Base-by-base conservation (phyloP, 2,329 filamentous ascomycete genomes). In the Trichoderma harzianum region DNA sequence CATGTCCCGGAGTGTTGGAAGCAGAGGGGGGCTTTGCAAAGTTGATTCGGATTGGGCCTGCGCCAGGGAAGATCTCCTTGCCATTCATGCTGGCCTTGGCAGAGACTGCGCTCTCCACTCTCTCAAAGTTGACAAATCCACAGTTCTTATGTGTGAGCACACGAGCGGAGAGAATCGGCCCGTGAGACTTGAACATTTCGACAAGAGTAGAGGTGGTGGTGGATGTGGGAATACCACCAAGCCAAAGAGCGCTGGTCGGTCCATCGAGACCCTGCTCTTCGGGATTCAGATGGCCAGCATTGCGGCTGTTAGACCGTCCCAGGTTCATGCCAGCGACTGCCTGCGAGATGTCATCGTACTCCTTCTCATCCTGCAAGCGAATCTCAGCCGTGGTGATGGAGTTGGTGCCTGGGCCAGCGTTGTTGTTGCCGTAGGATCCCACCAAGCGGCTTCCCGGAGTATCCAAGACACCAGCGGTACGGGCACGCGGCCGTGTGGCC, bases 71-170 rank as follows among this genome's bases (percentile, higher is more conserved):
- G 73, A 99, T 98, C 81, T 99, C 96, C 82, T 97, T 98, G 77
- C 94, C 94, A 78, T 98, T 98, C 82, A 97, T 91, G 79, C 91
- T 88, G 16, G 90, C 90, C 80, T 95, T 97, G 18, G 96, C 96
- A 73, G 93, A 91, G 51, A 98, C 91, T 70, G 96, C 96, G 79
- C 94, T 97, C 75, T 98, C 95, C 34, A 96, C 84, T 72, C 90
- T 91, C 82, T 98, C 94, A 78, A 97, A 99, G 82, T 99, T 99
- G 79, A 99, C 95, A 77, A 99, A 99, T 3, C 95, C 96, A 80
- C 96, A 99, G 82, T 97, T 98, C 87, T 99, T 99, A 85, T 99
- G 94, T 0, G 96, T 98, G 73, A 99, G 86, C 5, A 99, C 96
- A 74, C 96, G 89, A 32, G 94, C 95, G 4, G 95, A 98, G 75